Evolutionary conservation across 2,329 filamentous ascomycete genomes (phyloP).

Genomic region (Exophiala aquamarina): DNA sequence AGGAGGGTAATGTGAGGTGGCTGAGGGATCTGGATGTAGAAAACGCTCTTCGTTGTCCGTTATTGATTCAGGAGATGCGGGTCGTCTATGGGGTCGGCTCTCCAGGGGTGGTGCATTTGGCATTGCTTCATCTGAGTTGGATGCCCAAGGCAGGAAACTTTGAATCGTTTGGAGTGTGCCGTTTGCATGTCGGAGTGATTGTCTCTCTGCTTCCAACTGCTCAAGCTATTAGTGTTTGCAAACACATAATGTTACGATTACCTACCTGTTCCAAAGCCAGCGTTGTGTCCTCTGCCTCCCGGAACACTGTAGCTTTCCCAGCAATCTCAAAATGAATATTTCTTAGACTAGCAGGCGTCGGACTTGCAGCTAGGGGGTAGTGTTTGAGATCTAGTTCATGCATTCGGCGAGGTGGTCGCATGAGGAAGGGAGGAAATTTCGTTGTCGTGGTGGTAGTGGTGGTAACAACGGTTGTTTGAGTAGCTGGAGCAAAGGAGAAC

Average conservation of each 20-base stretch:
- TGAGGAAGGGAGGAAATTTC: constrained; percentile 76
- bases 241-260: too few species aligned
- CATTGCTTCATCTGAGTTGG: constrained; percentile 2
- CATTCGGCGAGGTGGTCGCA: constrained; percentile 70
- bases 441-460: constrained; percentile 88
- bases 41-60: constrained; percentile 23
- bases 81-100: constrained; percentile 17
- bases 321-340: constrained; percentile 74
- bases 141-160: constrained; percentile 11
- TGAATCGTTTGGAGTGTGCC: constrained; percentile 24
- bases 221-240: too few species aligned
- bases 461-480: constrained; percentile 70
- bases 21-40: background rate
- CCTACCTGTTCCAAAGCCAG: constrained; percentile 46
- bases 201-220: constrained; percentile 25
- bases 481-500: constrained; percentile 63
- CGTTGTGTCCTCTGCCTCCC: constrained; percentile 60
- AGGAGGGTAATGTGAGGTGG: constrained; percentile 1
- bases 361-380: constrained; percentile 81
- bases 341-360: constrained; percentile 76
- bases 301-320: constrained; percentile 60
- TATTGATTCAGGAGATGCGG: constrained; percentile 28
- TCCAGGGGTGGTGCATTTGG: constrained; percentile 4
- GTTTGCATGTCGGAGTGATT: constrained; percentile 19
- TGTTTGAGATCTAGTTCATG: constrained; percentile 78